Evolutionary conservation across 139 green algal genomes (phyloP), one percentile per base, ranked within the genome.

Genomic region (Pleodorina starrii): DNA sequence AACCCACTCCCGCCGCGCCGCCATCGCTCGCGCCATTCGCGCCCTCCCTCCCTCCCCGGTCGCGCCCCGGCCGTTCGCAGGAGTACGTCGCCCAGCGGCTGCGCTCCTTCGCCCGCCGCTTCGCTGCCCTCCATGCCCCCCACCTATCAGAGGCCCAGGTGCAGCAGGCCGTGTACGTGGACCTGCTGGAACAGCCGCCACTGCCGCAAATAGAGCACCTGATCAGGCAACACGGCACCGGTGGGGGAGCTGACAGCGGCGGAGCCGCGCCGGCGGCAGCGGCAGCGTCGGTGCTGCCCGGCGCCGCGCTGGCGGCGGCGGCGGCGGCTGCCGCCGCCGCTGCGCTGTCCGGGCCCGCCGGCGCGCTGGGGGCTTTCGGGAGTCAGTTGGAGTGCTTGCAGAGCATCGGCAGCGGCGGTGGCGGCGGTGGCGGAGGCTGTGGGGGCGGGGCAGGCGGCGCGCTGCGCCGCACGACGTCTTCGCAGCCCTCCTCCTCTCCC

Each of bases 141-240:
- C 81, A 87, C 59, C 60, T 87, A 42, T 50, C 81, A 4, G 43
- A 46, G 29, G 57, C 36, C 2, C n/a, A 66, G 42, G 59, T 87
- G 4, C 81, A 87, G 43, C 81, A 87, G 63, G 81, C 81, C 7
- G 59, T 87, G 60, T 77, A 75, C n/a, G 60, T 66, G 29, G 81
- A 87, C 27, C 60, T 87, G 1, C 29, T 77, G 42, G 59, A 60
- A 14, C 21, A 32, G 0, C 81, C 60, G 19, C 43, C 44, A 0
- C n/a, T 63, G 43, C 42, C 60, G 3, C 60, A 57, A 25, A 87
- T 87, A 9, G 29, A 66, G 5, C 38, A 40, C 36, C 60, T 87
- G 6, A 27, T 87, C 2, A n/a, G 0, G 25, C 38, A 59, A 38
- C 25, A 36, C 32, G 42, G 29, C 54, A 50, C 6, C 9, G 17